A percentile compares a stretch with the other conserved stretches of the same genome.
Evolutionary conservation across 2,329 filamentous ascomycete species (phyloP).

Genomic region (Didymella lethalis): DNA sequence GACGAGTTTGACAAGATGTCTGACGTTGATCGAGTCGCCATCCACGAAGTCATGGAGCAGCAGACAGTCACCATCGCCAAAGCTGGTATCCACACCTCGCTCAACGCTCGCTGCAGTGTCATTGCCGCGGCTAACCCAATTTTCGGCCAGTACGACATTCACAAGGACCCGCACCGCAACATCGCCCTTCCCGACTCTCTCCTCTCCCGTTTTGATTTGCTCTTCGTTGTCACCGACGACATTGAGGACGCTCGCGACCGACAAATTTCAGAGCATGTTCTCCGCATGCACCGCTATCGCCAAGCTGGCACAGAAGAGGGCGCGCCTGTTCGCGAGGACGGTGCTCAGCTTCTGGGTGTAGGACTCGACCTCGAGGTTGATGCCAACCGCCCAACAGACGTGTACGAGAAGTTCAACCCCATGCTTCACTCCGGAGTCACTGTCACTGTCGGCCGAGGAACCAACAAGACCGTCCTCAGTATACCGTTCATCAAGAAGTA

Average conservation of each 20-base stretch:
- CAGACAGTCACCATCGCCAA: slow-evolving; percentile 99
- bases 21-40: slow-evolving; percentile 95
- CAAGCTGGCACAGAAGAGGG: slow-evolving; percentile 93
- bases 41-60: slow-evolving; percentile 99
- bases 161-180: slow-evolving; percentile 98
- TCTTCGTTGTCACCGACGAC: slow-evolving; percentile 97
- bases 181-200: slow-evolving; percentile 96
- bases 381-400: slow-evolving; percentile 80
- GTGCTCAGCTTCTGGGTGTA: slow-evolving; percentile 83
- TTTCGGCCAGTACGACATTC: slow-evolving; percentile 96
- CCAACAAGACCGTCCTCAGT: slow-evolving; percentile 85
- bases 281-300: slow-evolving; percentile 96
- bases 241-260: slow-evolving; percentile 94
- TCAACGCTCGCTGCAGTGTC: slow-evolving; percentile 96
- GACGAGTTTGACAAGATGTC: slow-evolving; percentile 99
- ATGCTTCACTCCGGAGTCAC: slow-evolving; percentile 95
- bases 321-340: slow-evolving; percentile 88
- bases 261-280: slow-evolving; percentile 92
- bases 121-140: slow-evolving; percentile 97
- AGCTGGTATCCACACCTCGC: slow-evolving; percentile 94
- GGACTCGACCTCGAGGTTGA: slow-evolving; percentile 79
- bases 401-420: slow-evolving; percentile 94
- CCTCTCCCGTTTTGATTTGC: slow-evolving; percentile 95
- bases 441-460: slow-evolving; percentile 74
- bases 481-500: slow-evolving; percentile 99